A percentile compares a stretch with the other conserved stretches of the same genome.
Conservation (phyloP, 495 filamentous ascomycete species). For the Cercophora newfieldiana region DNA sequence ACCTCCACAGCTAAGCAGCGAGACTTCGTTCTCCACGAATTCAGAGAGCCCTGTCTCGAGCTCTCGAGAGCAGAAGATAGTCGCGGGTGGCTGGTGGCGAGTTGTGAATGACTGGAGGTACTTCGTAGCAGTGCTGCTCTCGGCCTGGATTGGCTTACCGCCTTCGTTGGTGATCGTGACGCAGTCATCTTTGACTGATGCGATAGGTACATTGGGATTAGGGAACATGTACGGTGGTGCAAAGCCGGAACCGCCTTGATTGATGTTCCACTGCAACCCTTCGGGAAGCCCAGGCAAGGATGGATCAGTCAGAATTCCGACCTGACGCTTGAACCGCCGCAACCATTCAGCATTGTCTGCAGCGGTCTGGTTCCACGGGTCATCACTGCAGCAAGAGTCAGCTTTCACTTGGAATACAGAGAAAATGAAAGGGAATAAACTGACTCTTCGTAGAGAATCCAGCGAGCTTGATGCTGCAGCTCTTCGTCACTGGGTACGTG, state of each 20-base stretch:
- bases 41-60: conserved; percentile 48
- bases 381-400: conserved; percentile 47
- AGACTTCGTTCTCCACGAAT: conserved; percentile 39
- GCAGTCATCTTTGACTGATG: conserved; percentile 19
- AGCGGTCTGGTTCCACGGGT: conserved; percentile 73
- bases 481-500: conserved; percentile 56
- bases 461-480: conserved; percentile 56
- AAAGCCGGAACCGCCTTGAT: conserved; percentile 49
- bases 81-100: conserved; percentile 41
- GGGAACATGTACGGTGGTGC: conserved; percentile 45
- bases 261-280: conserved; percentile 39
- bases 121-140: conserved; percentile 39
- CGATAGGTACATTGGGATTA: conserved; percentile 31
- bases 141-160: conserved; percentile 38
- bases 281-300: conserved; percentile 46
- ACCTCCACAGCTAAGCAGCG: conserved; percentile 11
- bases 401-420: neutral
- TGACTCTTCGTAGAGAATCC: conserved; percentile 57
- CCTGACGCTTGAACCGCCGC: conserved; percentile 64
- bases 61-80: conserved; percentile 55
- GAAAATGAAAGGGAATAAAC: conserved; percentile 14
- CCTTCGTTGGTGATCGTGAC: conserved; percentile 35
- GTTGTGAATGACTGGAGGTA: conserved; percentile 38
- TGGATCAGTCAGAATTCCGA: conserved; percentile 51
- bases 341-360: conserved; percentile 75